These are phyloP conservation scores for Hymenoscyphus occultus DNA, from an alignment of 2,329 filamentous ascomycete genomes.

Conservation along the genomic window DNA sequence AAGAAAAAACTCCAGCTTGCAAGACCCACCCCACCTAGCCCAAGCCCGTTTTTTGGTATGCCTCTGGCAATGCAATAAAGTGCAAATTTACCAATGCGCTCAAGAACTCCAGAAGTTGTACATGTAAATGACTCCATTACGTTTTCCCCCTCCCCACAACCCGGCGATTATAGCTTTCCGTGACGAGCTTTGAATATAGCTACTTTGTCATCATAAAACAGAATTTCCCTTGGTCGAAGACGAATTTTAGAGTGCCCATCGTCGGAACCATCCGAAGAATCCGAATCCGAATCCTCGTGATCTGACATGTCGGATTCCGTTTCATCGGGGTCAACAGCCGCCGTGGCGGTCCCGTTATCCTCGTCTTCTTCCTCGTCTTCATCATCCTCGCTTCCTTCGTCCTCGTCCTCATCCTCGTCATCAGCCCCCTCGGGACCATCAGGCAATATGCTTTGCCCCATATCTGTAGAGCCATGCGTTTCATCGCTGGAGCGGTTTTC, in stretches of 20 bases:
- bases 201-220: slow-evolving; percentile 82
- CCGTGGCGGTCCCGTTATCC: slow-evolving; percentile 36
- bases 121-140: slow-evolving; percentile 4
- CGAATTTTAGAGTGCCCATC: slow-evolving; percentile 41
- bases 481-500: slow-evolving; percentile 56
- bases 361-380: slow-evolving; percentile 43
- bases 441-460: slow-evolving; percentile 15
- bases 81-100: slow-evolving; percentile 4
- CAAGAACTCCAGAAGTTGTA: slow-evolving; percentile 5
- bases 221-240: slow-evolving; percentile 70
- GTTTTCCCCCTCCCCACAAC: not conserved
- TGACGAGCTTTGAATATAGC: slow-evolving; percentile 72
- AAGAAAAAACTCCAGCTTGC: not conserved
- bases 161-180: slow-evolving; percentile 26
- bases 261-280: slow-evolving; percentile 49
- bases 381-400: slow-evolving; percentile 47
- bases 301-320: slow-evolving; percentile 39
- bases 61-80: slow-evolving; percentile 3
- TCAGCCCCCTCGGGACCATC: slow-evolving; percentile 38
- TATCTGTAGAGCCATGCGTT: slow-evolving; percentile 28
- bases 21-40: slow-evolving; percentile 2
- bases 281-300: slow-evolving; percentile 48
- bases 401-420: slow-evolving; percentile 45
- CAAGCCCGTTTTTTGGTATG: not conserved
- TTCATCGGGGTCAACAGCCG: slow-evolving; percentile 37